Evolutionary conservation across 1,284 basidiomycete species (phyloP).

Genomic region (Trichosporon asahii): DNA sequence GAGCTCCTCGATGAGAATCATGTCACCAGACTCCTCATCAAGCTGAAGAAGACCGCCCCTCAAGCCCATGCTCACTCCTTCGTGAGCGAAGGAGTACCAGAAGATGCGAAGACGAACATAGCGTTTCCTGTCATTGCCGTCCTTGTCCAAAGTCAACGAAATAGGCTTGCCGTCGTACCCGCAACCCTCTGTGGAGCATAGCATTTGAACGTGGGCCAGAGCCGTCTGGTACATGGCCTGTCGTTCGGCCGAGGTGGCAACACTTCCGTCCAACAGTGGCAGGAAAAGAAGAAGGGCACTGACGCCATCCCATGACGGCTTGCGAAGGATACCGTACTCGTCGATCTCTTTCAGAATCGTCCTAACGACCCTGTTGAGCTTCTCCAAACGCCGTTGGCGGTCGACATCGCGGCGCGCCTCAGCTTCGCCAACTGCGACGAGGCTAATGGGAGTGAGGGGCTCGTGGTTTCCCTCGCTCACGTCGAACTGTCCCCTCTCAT

Average conservation of each 20-base stretch:
- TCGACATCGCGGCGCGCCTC: constrained; percentile 50
- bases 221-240: constrained; percentile 62
- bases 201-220: constrained; percentile 64
- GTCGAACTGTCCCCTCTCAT: constrained; percentile 63
- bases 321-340: constrained; percentile 69
- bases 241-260: constrained; percentile 58
- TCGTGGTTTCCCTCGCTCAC: constrained; percentile 36
- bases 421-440: constrained; percentile 26
- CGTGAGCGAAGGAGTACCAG: constrained; percentile 76
- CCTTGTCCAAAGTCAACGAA: constrained; percentile 33
- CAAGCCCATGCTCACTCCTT: constrained; percentile 70
- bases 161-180: constrained; percentile 56
- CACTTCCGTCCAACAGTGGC: constrained; percentile 69
- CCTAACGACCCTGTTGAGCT: constrained; percentile 61
- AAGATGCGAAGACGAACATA: constrained; percentile 68
- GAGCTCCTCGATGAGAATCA: constrained; percentile 9
- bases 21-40: constrained; percentile 54
- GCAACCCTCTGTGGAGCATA: constrained; percentile 62
- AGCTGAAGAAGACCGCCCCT: constrained; percentile 68
- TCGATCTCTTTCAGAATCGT: constrained; percentile 75
- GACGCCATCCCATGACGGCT: constrained; percentile 79
- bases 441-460: constrained; percentile 23
- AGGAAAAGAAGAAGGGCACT: constrained; percentile 69
- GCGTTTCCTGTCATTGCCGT: constrained; percentile 51
- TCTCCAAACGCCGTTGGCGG: constrained; percentile 50